A percentile compares a stretch with the other conserved stretches of the same genome.
Conservation (phyloP, 164 flowering plant species). For the Aristolochia californica region DNA sequence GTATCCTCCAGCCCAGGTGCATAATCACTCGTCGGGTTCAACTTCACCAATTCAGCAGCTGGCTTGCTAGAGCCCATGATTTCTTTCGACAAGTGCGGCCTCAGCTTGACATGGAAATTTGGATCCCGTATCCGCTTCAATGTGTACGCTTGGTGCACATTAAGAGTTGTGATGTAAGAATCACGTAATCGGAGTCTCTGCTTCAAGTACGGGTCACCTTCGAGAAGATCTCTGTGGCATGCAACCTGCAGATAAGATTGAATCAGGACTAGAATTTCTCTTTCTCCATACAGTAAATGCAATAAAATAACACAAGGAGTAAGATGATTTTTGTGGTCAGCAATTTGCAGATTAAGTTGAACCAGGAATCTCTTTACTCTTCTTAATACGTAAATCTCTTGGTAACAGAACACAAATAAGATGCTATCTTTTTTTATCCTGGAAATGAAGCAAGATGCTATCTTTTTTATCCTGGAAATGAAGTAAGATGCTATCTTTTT, state of each 20-base stretch:
- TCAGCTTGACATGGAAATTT: slow-evolving; percentile 44
- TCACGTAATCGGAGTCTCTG: slow-evolving; percentile 87
- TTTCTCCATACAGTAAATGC: no score
- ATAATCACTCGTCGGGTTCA: slow-evolving; percentile 90
- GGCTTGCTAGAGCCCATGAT: slow-evolving; percentile 50
- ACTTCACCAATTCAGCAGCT: slow-evolving; percentile 65
- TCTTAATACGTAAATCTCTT: no score
- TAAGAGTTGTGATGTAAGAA: slow-evolving; percentile 92
- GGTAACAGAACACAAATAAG: no score
- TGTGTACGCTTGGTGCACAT: slow-evolving; percentile 87
- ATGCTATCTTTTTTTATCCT: no score
- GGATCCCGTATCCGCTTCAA: slow-evolving; percentile 89
- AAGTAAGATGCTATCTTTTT: no score
- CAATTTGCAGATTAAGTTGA: no score
- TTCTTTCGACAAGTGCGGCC: slow-evolving; percentile 84
- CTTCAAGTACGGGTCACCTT: slow-evolving; percentile 86
- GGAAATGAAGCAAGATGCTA: no score
- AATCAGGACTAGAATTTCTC: background rate
- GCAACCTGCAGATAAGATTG: slow-evolving; percentile 51
- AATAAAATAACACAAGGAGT: no score
- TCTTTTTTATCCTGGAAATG: no score
- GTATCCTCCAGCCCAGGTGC: slow-evolving; percentile 99
- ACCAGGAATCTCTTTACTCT: no score
- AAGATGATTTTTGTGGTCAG: no score
- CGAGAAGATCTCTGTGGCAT: slow-evolving; percentile 90